These are phyloP conservation scores for Pleurotus eryngii DNA, from an alignment of 768 basidiomycete species.

Conservation along the genomic window DNA sequence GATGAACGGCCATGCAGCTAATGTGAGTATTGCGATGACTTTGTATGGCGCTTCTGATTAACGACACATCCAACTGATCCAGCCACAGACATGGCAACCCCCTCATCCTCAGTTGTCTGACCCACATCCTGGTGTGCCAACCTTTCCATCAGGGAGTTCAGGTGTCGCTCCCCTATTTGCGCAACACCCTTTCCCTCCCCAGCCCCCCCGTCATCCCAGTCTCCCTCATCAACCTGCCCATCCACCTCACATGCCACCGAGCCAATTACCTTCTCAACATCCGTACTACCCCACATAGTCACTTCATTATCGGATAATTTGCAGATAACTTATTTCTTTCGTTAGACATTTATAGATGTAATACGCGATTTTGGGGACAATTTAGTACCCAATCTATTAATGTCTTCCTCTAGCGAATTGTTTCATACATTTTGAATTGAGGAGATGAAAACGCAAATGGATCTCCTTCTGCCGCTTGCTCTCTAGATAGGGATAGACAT, in stretches of 20 bases:
- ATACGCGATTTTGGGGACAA: neutral
- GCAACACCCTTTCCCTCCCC: neutral
- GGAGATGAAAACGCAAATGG: conserved; percentile 66
- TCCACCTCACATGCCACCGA: conserved; percentile 10
- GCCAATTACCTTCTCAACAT: conserved; percentile 21
- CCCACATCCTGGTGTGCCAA: conserved; percentile 13
- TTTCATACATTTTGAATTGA: conserved; percentile 74
- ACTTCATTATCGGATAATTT: neutral
- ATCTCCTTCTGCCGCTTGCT: conserved; percentile 56
- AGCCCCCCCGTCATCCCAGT: conserved; percentile 2
- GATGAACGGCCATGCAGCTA: conserved; percentile 8
- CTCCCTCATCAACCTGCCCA: conserved; percentile 7
- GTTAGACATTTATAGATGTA: conserved; percentile 3
- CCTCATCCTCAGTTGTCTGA: conserved; percentile 14
- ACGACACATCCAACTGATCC: neutral
- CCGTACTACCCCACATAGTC: conserved; percentile 27
- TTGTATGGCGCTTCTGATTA: neutral
- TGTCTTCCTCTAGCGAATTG: conserved; percentile 50
- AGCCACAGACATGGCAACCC: conserved; percentile 18
- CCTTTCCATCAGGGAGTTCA: conserved; percentile 6
- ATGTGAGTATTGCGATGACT: conserved; percentile 11
- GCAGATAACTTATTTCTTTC: conserved; percentile 6
- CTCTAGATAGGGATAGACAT: conserved; percentile 25
- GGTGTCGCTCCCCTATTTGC: neutral
- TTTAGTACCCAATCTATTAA: neutral